These are phyloP conservation scores for Conticribra weissflogii DNA, from an alignment of 108 stramenopile species.

Conservation along the genomic window DNA sequence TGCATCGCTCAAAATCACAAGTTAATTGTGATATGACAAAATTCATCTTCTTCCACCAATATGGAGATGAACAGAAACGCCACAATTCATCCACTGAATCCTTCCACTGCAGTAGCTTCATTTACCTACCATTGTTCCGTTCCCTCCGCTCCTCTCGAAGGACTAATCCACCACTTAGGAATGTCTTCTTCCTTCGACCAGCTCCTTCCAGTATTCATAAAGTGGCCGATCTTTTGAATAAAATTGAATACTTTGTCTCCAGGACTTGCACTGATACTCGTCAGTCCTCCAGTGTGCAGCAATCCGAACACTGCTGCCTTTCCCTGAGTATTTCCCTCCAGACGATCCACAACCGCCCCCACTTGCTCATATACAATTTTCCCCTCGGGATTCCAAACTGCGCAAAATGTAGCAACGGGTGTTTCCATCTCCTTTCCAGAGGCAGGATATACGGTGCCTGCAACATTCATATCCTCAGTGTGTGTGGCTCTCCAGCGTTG, in stretches of 20 bases:
- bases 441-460: conserved; percentile 5
- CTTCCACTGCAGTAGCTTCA: no score
- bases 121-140: no score
- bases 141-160: conserved; percentile 60
- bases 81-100: no score
- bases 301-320: conserved; percentile 49
- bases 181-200: conserved; percentile 57
- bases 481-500: conserved; percentile 52
- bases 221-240: conserved; percentile 46
- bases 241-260: conserved; percentile 46
- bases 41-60: no score
- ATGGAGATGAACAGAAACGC: no score
- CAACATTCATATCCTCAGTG: conserved; percentile 32
- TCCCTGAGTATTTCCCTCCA: conserved; percentile 52
- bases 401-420: conserved; percentile 34
- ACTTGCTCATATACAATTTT: conserved; percentile 44
- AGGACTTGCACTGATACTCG: conserved; percentile 12
- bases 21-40: no score
- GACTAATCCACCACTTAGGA: conserved; percentile 64
- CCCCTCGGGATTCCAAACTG: conserved; percentile 46
- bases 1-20: no score
- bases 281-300: conserved; percentile 32
- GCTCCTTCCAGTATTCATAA: conserved; percentile 36
- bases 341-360: conserved; percentile 42
- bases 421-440: conserved; percentile 29